Evolutionary conservation across 805 yeast species (phyloP).

Genomic region (Starmerella apicola): DNA sequence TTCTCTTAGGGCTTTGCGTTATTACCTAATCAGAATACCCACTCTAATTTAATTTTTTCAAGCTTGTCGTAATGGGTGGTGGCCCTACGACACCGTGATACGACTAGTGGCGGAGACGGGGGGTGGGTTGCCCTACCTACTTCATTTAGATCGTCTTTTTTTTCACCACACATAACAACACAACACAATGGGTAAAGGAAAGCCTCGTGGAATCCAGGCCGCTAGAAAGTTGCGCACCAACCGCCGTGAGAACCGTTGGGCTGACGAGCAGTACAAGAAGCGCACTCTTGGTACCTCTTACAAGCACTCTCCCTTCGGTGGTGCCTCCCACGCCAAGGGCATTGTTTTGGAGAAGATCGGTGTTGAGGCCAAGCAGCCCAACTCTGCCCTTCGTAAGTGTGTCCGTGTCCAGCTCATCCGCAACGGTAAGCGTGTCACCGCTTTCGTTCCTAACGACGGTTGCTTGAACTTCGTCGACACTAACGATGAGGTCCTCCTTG

Average conservation of each 20-base stretch:
- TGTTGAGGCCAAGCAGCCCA: slow-evolving; percentile 99
- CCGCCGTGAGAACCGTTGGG: slow-evolving; percentile 99
- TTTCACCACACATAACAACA: neutral
- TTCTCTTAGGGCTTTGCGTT: neutral
- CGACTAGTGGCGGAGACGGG: too few species aligned
- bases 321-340: slow-evolving; percentile 99
- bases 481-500: slow-evolving; percentile 98
- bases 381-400: slow-evolving; percentile 99
- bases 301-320: slow-evolving; percentile 99
- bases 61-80: too few species aligned
- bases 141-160: too few species aligned
- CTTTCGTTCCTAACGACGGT: slow-evolving; percentile 99
- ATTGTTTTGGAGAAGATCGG: slow-evolving; percentile 99
- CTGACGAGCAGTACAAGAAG: slow-evolving; percentile 94
- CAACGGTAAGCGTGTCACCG: slow-evolving; percentile 99
- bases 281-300: slow-evolving; percentile 98
- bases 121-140: too few species aligned
- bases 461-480: slow-evolving; percentile 99
- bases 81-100: too few species aligned
- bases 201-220: slow-evolving; percentile 99
- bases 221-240: slow-evolving; percentile 99
- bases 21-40: neutral
- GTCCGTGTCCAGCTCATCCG: slow-evolving; percentile 99
- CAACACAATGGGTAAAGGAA: slow-evolving; percentile 76
- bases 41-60: too few species aligned